These are phyloP conservation scores for Eucommia ulmoides DNA, from an alignment of 257 asterid species.

Conservation along the genomic window DNA sequence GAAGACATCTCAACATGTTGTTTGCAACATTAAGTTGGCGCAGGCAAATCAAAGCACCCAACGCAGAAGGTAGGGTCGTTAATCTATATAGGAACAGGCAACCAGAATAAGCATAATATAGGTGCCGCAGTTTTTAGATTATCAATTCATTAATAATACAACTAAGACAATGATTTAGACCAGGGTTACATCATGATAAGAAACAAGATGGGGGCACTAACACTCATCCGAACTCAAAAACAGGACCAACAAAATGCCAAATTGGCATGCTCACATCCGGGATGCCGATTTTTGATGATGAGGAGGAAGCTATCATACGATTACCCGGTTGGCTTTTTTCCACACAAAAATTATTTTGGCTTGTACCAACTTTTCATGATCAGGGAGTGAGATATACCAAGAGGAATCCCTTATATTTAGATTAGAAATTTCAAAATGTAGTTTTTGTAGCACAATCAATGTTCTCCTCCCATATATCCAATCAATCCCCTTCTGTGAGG, in stretches of 20 bases:
- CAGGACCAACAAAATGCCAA: no score
- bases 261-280: no score
- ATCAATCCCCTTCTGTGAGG: neutral
- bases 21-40: slow-evolving; percentile 50
- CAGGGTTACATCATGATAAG: no score
- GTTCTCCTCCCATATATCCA: neutral
- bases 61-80: slow-evolving; percentile 44
- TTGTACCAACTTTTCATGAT: neutral
- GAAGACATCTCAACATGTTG: slow-evolving; percentile 54
- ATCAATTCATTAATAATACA: no score
- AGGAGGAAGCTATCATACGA: no score
- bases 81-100: slow-evolving; percentile 33
- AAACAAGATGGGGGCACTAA: no score
- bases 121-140: neutral
- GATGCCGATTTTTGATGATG: no score
- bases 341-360: neutral
- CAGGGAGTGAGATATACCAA: no score
- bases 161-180: no score
- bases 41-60: slow-evolving; percentile 63
- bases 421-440: neutral
- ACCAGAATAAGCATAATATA: neutral
- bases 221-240: no score
- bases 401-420: neutral
- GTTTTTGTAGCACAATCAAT: neutral
- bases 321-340: no score